Base-by-base conservation (phyloP, 2,329 filamentous ascomycete species). In the Trichoderma sp. region DNA sequence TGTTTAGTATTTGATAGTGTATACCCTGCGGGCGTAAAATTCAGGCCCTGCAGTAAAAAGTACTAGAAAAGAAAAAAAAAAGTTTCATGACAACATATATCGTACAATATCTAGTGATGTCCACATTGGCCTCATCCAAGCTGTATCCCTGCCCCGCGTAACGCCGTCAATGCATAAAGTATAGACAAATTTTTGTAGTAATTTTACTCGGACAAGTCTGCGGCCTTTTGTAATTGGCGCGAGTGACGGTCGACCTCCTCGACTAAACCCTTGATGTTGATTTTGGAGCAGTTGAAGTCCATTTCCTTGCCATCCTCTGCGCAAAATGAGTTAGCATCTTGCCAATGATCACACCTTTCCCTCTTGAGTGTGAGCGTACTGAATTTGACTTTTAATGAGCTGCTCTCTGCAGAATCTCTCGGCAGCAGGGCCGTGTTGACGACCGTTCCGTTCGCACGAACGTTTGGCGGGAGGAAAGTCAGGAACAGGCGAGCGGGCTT, bases 221-320 rank as follows among this genome's bases (percentile, higher is more conserved):
- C 92, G 80, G 93, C 89, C 78, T 97, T 90, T 75, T 93, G 89
- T 76, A 98, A 81, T 73, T 85, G 84, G 73, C 96, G 87, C 61
- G 94, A 97, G 82, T 98, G 93, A 75, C 96, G 86, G 79, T 97
- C 92, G 55, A 97, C 89, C 80, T 98, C 94, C 79, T 94, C 92
- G 69, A 95, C 86, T 24, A 98, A 87, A 76, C 94, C 91, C 78
- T 92, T 92, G 77, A 98, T 94, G 74, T 90, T 91, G 81, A 94
- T 84, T 79, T 90, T 91, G 74, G 92, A 89, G 73, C 93, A 86
- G 77, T 97, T 90, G 49, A 98, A 86, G 39, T 89, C 88, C 83
- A 98, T 88, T 76, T 96, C 90, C 82, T 95, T 97, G 75, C 96
- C 96, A 77, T 97, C 96, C 85, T 97, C 93, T 96, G 77, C 26